A percentile compares a stretch with the other conserved stretches of the same genome.
These are phyloP conservation scores for Russula emetica DNA, from an alignment of 768 basidiomycete species.

Conservation along the genomic window DNA sequence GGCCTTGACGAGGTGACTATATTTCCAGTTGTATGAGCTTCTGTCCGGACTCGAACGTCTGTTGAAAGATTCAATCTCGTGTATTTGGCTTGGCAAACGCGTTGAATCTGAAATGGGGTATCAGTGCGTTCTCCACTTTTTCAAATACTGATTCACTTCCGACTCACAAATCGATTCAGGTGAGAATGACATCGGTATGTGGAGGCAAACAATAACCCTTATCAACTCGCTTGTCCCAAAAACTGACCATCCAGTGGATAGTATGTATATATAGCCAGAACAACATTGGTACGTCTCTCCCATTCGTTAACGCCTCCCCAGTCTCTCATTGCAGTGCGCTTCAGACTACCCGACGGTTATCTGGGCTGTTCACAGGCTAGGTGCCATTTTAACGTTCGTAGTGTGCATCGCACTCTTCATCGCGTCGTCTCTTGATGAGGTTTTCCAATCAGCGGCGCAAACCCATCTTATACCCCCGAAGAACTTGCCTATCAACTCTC, in stretches of 20 bases:
- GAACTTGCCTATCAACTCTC: slow-evolving; percentile 57
- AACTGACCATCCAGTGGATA: slow-evolving; percentile 5
- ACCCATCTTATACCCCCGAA: slow-evolving; percentile 53
- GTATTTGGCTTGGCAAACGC: slow-evolving; percentile 40
- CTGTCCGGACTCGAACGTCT: neutral
- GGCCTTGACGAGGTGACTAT: slow-evolving; percentile 38
- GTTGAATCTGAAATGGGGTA: slow-evolving; percentile 35
- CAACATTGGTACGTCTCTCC: slow-evolving; percentile 31
- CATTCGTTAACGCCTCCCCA: neutral
- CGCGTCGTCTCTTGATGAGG: neutral
- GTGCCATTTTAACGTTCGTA: slow-evolving; percentile 30
- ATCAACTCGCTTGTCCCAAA: neutral
- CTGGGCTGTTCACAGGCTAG: slow-evolving; percentile 32
- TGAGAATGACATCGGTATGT: slow-evolving; percentile 41
- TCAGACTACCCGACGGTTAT: slow-evolving; percentile 24
- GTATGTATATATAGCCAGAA: slow-evolving; percentile 31
- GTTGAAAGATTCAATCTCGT: slow-evolving; percentile 36
- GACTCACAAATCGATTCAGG: slow-evolving; percentile 29
- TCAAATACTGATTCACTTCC: slow-evolving; percentile 2
- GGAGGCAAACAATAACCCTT: neutral
- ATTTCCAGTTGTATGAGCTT: neutral
- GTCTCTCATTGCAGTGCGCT: neutral
- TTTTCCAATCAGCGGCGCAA: slow-evolving; percentile 46
- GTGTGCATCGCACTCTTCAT: neutral
- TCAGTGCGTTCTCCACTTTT: slow-evolving; percentile 32